Evolutionary conservation across 257 asterid genomes (phyloP), one percentile per base, ranked within the genome.

Genomic region (Thymus mandschuricus): DNA sequence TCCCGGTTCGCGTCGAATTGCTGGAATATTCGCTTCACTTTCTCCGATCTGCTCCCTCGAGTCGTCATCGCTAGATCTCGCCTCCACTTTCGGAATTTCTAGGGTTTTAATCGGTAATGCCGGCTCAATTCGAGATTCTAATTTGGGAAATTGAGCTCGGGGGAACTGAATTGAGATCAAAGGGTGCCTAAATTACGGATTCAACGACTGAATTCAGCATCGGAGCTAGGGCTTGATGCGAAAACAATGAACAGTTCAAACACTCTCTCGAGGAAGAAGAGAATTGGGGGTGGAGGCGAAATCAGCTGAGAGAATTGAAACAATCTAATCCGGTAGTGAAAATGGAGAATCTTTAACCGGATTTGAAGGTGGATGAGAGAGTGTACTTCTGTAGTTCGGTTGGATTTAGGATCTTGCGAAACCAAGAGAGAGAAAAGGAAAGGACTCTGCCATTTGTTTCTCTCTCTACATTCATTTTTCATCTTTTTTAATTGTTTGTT

Each of bases 41-140:
- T 94, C 86, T 91, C 99, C 78, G 96, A 94, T 91, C 99, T 86
- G 82, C 93, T 91, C 49, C 97, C 97, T 10, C 96, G 85, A n/a
- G 91, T 86, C 79, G 96, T 78, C 97, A 91, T 93, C 41, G 35
- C 70, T 44, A 71, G 61, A 56, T 61, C 38, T 34, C 54, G 34
- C 72, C 35, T 59, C 21, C 1, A 7, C 21, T 64, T n/a, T 11
- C 21, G 43, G 48, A 13, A 1, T 3, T 13, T 48, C 56, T 70
- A 70, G 80, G 78, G 72, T 72, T 73, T 52, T 48, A 69, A 74
- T 50, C 27, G 31, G 57, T 34, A 81, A 81, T 30, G 74, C 69
- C 28, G 73, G n/a, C 66, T 43, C 43, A 76, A 43, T 52, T 64
- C 44, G 35, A 50, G 27, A 49, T 8, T 35, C 21, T n/a, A 10